Conservation (phyloP, 345 rosid species). For the thale cress (Arabidopsis thaliana) region TAIR10.1 NC_003070.9:14161001-14161500, state of each 20-base stretch:
- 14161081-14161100: conserved; percentile 83
- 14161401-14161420: conserved; percentile 79
- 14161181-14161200: conserved; percentile 89
- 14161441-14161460: conserved; percentile 89
- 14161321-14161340: conserved; percentile 74
- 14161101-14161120: conserved; percentile 71
- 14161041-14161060: conserved; percentile 75
- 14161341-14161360: conserved; percentile 75
- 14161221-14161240: conserved; percentile 77
- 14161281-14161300: conserved; percentile 95
- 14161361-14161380: conserved; percentile 84
- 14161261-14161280: conserved; percentile 85
- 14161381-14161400: conserved; percentile 74
- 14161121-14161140: conserved; percentile 86
- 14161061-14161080: conserved; percentile 76
- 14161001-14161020: conserved; percentile 66
- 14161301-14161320: conserved; percentile 80
- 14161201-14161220: conserved; percentile 69
- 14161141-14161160: conserved; percentile 76
- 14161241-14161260: conserved; percentile 67
- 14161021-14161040: conserved; percentile 87
- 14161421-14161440: conserved; percentile 55
- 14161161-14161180: conserved; percentile 61
- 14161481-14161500: conserved; percentile 72
- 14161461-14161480: conserved; percentile 68